Conservation (phyloP, 768 basidiomycete species). For the Butyriboletus loyo region DNA sequence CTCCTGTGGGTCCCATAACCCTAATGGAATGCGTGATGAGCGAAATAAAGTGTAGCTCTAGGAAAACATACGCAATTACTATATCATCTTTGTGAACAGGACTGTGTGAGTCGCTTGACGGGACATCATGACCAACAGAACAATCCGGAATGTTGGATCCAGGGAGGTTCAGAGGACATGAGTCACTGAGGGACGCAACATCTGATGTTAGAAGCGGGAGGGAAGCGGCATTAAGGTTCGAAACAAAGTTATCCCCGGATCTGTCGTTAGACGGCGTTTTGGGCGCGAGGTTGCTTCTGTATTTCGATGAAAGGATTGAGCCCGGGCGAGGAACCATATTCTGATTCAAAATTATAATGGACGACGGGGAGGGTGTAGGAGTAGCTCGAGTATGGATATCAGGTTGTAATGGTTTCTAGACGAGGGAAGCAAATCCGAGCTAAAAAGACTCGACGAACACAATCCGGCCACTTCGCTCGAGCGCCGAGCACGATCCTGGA, state of each 20-base stretch:
- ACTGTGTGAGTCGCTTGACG: not conserved
- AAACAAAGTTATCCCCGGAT: not conserved
- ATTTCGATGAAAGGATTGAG: not conserved
- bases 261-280: not conserved
- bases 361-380: not conserved
- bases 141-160: not conserved
- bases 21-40: not conserved
- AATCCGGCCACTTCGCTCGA: not conserved
- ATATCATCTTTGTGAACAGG: conserved; percentile 6
- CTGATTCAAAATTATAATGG: not conserved
- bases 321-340: not conserved
- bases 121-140: not conserved
- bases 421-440: not conserved
- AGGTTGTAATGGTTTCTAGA: not conserved
- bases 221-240: not conserved
- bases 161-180: not conserved
- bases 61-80: conserved; percentile 16
- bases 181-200: not conserved
- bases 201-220: not conserved
- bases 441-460: not conserved
- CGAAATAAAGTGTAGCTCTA: not conserved
- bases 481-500: conserved; percentile 2
- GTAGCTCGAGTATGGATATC: too few species aligned
- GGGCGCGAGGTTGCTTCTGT: not conserved
- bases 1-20: conserved; percentile 17